Base-by-base conservation (phyloP, 2,329 filamentous ascomycete species). In the Lachnellula cervina region DNA sequence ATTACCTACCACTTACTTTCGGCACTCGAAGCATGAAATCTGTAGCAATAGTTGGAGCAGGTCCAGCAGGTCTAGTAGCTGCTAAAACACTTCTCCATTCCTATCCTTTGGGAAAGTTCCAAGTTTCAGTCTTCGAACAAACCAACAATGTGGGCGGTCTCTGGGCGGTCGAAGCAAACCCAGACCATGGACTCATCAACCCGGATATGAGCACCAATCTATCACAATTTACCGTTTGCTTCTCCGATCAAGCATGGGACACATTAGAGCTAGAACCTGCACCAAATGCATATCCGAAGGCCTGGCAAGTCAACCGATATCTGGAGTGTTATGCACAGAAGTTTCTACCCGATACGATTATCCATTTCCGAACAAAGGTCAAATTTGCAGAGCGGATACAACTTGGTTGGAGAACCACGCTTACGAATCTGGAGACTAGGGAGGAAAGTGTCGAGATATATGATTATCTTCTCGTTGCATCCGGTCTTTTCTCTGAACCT, bases 31-130 rank as follows among this genome's bases (percentile, higher is more conserved):
- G 34, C 34, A 56, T 57, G 55, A 57, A 55, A 40, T 51, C 54
- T 5, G 46, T 59, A 1, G 50, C 54, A 23, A 59, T 59, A 25
- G 57, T 57, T 11, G 57, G 54, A 5, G 40, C 54, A 7, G 57
- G 57, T 17, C 57, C 54, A 37, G 57, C 49, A 17, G 57, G 57
- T 11, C 57, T 59, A 16, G 57, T 59, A 11, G 54, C 57, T 16
- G 54, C 54, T 6, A 59, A 57, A 43, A 57, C 47, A 16, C 47
- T 59, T 21, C 17, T 59, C 17, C 40, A 54, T 43, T 43, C 45
- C n/a, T 32, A 37, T 42, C 13, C 42, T 6, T 2, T 8, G 14
- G 35, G 43, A 14, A 16, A 6, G 21, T 59, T 57, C 28, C 9
- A 25, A 7, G 54, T 59, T 13, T 48, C 25, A 23, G 42, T 57